These are phyloP conservation scores for Apiospora marii DNA, from an alignment of 2,329 filamentous ascomycete genomes.

Conservation along the genomic window DNA sequence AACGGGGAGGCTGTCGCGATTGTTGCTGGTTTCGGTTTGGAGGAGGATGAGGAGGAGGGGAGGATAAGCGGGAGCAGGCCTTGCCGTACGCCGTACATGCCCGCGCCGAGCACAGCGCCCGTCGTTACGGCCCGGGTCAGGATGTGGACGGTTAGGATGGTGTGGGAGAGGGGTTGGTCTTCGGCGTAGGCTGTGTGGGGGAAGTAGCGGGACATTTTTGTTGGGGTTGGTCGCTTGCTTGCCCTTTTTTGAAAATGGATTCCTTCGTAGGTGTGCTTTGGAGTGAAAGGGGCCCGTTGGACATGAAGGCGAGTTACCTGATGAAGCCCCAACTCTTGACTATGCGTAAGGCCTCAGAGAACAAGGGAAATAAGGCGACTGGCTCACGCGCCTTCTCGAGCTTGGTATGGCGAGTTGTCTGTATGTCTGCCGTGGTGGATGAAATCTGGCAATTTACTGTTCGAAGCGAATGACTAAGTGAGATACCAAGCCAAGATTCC, in stretches of 20 bases:
- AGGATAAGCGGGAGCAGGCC: neutral
- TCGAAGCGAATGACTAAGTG: too few relatives aligned
- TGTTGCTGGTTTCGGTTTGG: constrained; percentile 32
- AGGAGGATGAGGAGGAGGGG: constrained; percentile 37
- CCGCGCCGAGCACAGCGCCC: constrained; percentile 57
- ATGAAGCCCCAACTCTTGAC: too few relatives aligned
- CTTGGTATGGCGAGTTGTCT: too few relatives aligned
- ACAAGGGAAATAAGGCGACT: too few relatives aligned
- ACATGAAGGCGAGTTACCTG: too few relatives aligned
- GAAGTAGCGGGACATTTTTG: constrained; percentile 61
- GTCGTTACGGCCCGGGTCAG: constrained; percentile 62
- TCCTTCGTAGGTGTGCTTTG: too few relatives aligned
- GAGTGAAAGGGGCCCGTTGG: too few relatives aligned
- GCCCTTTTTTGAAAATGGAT: neutral
- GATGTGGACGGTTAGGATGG: constrained; percentile 67
- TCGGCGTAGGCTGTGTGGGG: constrained; percentile 67
- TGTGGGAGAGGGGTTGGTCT: constrained; percentile 63
- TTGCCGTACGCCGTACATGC: constrained; percentile 45
- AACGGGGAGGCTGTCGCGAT: neutral
- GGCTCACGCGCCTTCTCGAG: too few relatives aligned
- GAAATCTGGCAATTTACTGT: too few relatives aligned
- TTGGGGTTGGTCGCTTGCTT: neutral
- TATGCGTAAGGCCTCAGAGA: too few relatives aligned
- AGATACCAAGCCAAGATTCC: neutral
- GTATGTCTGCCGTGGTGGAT: too few relatives aligned